A percentile compares a stretch with the other conserved stretches of the same genome.
Evolutionary conservation across 2,329 filamentous ascomycete species (phyloP).

Genomic region (Colletotrichum tropicale): DNA sequence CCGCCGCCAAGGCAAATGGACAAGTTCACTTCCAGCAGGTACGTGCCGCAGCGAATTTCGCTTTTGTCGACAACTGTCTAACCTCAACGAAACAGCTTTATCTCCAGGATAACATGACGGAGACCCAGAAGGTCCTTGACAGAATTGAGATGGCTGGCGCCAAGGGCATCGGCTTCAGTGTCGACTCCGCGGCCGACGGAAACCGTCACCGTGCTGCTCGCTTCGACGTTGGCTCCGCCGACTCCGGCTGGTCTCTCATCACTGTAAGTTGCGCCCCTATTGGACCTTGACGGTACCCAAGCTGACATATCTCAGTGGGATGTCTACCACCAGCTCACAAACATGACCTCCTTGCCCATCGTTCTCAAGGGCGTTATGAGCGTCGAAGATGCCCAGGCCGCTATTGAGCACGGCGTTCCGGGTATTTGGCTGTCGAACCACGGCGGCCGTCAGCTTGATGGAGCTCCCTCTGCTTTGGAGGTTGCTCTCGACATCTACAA

Average conservation of each 20-base stretch:
- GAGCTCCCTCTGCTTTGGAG: slow-evolving; percentile 41
- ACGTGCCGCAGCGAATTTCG: not conserved
- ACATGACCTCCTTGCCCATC: slow-evolving; percentile 40
- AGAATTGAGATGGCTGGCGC: slow-evolving; percentile 35
- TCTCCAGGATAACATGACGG: slow-evolving; percentile 35
- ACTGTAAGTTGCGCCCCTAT: not conserved
- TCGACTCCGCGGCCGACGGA: slow-evolving; percentile 42
- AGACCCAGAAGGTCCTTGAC: slow-evolving; percentile 32
- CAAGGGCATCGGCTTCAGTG: slow-evolving; percentile 40
- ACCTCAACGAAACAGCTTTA: slow-evolving; percentile 23
- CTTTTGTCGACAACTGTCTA: not conserved
- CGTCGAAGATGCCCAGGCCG: slow-evolving; percentile 38
- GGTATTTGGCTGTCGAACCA: slow-evolving; percentile 48
- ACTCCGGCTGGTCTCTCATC: slow-evolving; percentile 14
- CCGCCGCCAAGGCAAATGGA: slow-evolving; percentile 35
- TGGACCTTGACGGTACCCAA: accelerated
- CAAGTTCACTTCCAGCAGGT: slow-evolving; percentile 42
- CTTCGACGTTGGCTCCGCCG: slow-evolving; percentile 40
- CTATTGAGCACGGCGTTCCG: slow-evolving; percentile 33
- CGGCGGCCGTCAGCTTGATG: slow-evolving; percentile 46
- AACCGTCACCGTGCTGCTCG: slow-evolving; percentile 46
- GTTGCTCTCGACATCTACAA: slow-evolving; percentile 43
- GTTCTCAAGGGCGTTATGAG: slow-evolving; percentile 44
- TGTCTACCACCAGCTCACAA: slow-evolving; percentile 37
- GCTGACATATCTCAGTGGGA: slow-evolving; percentile 30